These are phyloP conservation scores for Alternaria rosae DNA, from an alignment of 2,329 filamentous ascomycete species.

Conservation along the genomic window DNA sequence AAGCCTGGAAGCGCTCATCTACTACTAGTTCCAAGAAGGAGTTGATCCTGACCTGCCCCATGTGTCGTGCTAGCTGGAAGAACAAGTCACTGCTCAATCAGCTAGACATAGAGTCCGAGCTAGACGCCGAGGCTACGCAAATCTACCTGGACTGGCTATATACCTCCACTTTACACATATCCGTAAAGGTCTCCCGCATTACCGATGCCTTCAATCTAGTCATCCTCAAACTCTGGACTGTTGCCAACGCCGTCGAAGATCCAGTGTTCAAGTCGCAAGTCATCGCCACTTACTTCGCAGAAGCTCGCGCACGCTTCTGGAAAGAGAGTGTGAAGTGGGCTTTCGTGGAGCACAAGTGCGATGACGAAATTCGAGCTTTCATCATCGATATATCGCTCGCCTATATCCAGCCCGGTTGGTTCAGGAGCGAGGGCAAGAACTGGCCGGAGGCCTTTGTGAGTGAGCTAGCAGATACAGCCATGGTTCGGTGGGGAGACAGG, in stretches of 20 bases:
- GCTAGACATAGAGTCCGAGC: neutral
- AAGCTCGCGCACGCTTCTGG: neutral
- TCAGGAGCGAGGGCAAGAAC: neutral
- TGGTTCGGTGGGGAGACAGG: neutral
- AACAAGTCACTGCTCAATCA: neutral
- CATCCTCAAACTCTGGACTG: neutral
- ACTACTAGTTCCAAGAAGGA: neutral
- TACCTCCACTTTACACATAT: slow-evolving; percentile 1
- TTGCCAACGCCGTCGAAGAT: neutral
- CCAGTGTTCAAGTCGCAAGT: neutral
- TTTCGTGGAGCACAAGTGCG: neutral
- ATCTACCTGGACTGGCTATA: slow-evolving; percentile 27
- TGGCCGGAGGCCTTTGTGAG: neutral
- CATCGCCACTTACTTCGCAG: neutral
- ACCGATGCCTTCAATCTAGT: neutral
- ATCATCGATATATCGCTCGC: neutral
- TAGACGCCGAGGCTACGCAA: slow-evolving; percentile 11
- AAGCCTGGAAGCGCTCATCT: slow-evolving; percentile 2
- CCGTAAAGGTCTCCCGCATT: neutral
- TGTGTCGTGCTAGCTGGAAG: slow-evolving; percentile 24
- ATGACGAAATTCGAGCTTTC: neutral
- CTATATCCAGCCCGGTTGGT: neutral
- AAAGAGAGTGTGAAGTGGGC: slow-evolving; percentile 1
- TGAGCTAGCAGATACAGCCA: neutral
- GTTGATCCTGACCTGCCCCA: slow-evolving; percentile 13